Base-by-base conservation (phyloP, 163 green algal genomes). In the Smithsoniella earleae region DNA sequence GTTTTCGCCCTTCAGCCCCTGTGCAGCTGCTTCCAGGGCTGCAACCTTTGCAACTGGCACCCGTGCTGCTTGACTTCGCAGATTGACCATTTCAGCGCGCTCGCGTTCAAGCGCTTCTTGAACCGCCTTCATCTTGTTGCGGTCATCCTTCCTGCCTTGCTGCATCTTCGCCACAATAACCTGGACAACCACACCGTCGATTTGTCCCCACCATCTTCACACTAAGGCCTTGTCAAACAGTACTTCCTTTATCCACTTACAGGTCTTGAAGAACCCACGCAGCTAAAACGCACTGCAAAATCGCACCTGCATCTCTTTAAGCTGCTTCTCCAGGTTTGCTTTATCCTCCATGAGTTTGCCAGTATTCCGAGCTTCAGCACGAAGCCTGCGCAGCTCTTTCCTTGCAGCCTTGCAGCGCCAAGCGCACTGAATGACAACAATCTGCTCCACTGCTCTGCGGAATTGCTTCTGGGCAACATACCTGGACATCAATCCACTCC, bases 281-380 rank as follows among this genome's bases (percentile, higher is more conserved):
- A n/a, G n/a, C n/a, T n/a, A n/a, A n/a, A n/a, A n/a, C n/a, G n/a
- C n/a, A n/a, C n/a, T n/a, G n/a, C n/a, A n/a, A n/a, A n/a, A n/a
- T n/a, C n/a, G n/a, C n/a, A n/a, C n/a, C n/a, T 83, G 82, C 74
- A 95, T 81, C 76, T 96, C 90, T 73, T 96, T 94, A 72, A 90
- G 82, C 83, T 96, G 86, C 75, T 87, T 81, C 81, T 96, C 89
- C 65, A 98, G 84, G 3, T 79, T 86, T 62, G 88, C 85, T 86
- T 99, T 98, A 82, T 97, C 94, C 82, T 93, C 86, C 77, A 94
- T 75, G 73, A 98, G 82, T 77, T 90, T 90, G 62, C 77, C 84
- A 27, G 85, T 81, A 77, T 96, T 87, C 40, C 89, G 82, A 10
- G 88, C 88, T 74, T 93, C 86, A 46, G 82, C 75, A 2, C 84